Evolutionary conservation across 1,139 yeast species (phyloP).

Genomic region (Arxiozyma telluris): DNA sequence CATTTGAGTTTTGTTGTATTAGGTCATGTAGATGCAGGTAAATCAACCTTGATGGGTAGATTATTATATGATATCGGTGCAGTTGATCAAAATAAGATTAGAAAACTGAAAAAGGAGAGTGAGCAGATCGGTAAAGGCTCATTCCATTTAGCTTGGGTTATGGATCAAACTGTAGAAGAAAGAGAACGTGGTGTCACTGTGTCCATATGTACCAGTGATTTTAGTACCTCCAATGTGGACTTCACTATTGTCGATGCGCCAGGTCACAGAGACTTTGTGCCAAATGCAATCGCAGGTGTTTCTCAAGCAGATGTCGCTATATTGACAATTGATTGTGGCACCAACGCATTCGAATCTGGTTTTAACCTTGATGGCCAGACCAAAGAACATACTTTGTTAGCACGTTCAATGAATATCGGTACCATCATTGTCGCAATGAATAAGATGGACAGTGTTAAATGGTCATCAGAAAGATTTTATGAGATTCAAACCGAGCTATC

Average conservation of each 20-base stretch:
- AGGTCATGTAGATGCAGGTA: slow-evolving; percentile 98
- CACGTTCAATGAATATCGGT: slow-evolving; percentile 74
- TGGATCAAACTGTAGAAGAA: slow-evolving; percentile 94
- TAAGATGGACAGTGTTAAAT: slow-evolving; percentile 70
- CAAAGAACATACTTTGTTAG: slow-evolving; percentile 82
- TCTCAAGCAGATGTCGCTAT: slow-evolving; percentile 66
- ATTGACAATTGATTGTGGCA: slow-evolving; percentile 52
- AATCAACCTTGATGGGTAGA: slow-evolving; percentile 90
- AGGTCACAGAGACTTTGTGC: slow-evolving; percentile 94
- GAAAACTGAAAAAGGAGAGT: slow-evolving; percentile 72
- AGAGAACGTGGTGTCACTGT: slow-evolving; percentile 87
- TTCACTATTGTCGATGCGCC: slow-evolving; percentile 96
- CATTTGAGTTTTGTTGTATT: slow-evolving; percentile 73
- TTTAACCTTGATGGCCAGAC: slow-evolving; percentile 86
- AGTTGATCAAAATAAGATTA: slow-evolving; percentile 67
- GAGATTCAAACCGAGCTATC: slow-evolving; percentile 51
- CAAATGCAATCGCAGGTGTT: slow-evolving; percentile 98
- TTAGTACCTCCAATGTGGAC: slow-evolving; percentile 55
- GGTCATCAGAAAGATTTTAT: slow-evolving; percentile 59
- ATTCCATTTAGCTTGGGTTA: slow-evolving; percentile 93
- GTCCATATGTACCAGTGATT: slow-evolving; percentile 78
- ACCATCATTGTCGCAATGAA: slow-evolving; percentile 71
- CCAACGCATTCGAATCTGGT: slow-evolving; percentile 85
- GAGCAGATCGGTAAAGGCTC: slow-evolving; percentile 81
- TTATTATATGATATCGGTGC: slow-evolving; percentile 72